Base-by-base conservation (phyloP, 257 asterid species). In the Lithospermum erythrorhizon region DNA sequence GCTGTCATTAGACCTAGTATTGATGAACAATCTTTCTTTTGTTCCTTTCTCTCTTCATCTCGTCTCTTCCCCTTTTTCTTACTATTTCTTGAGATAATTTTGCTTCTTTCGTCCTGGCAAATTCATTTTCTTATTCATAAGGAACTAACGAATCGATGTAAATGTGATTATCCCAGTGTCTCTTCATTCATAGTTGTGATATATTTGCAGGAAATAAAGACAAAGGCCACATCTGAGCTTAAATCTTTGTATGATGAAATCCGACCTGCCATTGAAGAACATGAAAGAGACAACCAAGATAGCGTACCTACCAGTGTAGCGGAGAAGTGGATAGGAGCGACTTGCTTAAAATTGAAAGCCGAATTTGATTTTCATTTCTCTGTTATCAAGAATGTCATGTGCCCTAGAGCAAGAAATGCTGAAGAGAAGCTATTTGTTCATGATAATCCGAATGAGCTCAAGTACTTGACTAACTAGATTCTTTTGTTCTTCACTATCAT, bases 191-290 rank as follows among this genome's bases (percentile, higher is more conserved):
- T 56, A 58, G 2, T 22, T 61, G 20, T 68, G 20, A 53, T 55
- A 16, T 23, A 59, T 57, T 10, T 70, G 73, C 78, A 89, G 99
- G 91, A 79, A 77, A 57, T 79, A 6, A 93, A 71, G 76, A 79
- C 62, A 27, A 69, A 78, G 62, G 94, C 95, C 14, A 66, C 74
- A 18, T 61, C 83, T 3, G 82, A 80, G 58, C 94, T 93, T 23
- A 79, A 79, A 55, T 62, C 78, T 7, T 30, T 93, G 71, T 84
- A 93, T 9, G 85, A 89, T 69, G 95, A 89, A 69, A 89, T 93
- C 61, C 95, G 99, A 15, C 97, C 99, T 0, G 87, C 82, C 27
- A 89, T 93, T 57, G 97, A 89, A 73, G 87, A 80, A 70, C 94
- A 82, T 8, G 97, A 81, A 71, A 84, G 83, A 72, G 95, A 93